Base-by-base conservation (phyloP, 2,329 filamentous ascomycete species). In the Aspergillus quadricinctus region DNA sequence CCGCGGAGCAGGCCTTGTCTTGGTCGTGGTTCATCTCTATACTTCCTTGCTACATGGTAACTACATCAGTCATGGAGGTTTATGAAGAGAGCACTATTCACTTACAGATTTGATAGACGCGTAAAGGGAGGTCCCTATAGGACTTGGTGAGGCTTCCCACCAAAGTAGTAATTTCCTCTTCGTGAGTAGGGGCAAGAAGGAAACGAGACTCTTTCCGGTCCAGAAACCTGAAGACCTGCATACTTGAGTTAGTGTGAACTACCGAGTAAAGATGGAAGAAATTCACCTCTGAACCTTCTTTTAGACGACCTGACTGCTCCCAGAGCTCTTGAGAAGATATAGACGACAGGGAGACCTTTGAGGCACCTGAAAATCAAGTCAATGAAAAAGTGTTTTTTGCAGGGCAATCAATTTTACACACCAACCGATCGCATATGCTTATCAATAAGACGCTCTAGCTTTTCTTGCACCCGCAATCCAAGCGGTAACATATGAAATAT, bases 401-500 rank as follows among this genome's bases (percentile, higher is more conserved):
- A 27, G 10, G n/a, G 11, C 9, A 46, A 3, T 6, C 4, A 27
- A 27, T 2, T 6, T 14, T 25, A 28, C 56, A 37, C 73, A 88
- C 88, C 88, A 63, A 94, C 75, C 35, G 81, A 82, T 52, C 80
- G 79, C 94, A 99, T 99, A 70, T 97, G 86, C 69, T 88, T 90
- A 69, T 97, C 92, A 63, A 99, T 88, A 10, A 97, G 77, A 10
- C 77, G 77, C 69, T 97, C 92, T 29, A 97, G 78, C 72, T 97
- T 99, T 52, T 91, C 84, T 67, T 96, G 92, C 0, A 97, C 90
- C 28, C 91, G 84, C 29, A 91, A 80, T 0, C 94, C 94, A 0
- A 99, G 77, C 0, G 94, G 94, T 1, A 99, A 81, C 69, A 96
- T 81, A 68, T 99, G 94, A 66, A 97, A 99, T 37, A 97, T 85